Evolutionary conservation across 2,329 filamentous ascomycete species (phyloP).

Genomic region (Alternaria alternata): DNA sequence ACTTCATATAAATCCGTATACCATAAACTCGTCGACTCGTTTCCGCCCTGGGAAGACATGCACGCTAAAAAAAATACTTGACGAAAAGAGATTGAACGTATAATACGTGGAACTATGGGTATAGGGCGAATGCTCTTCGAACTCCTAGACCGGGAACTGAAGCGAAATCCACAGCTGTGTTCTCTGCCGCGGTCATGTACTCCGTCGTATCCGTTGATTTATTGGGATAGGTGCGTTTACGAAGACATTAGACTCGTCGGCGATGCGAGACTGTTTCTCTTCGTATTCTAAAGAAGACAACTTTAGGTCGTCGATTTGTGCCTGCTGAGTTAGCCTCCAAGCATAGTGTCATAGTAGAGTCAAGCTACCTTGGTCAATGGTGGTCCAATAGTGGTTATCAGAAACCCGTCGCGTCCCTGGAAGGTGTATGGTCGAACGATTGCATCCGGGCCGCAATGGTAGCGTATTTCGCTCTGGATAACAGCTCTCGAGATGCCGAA

Average conservation of each 20-base stretch:
- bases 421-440: slow-evolving; percentile 55
- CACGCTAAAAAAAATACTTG: slow-evolving; percentile 17
- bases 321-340: slow-evolving; percentile 37
- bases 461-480: slow-evolving; percentile 55
- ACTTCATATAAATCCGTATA: slow-evolving; percentile 7
- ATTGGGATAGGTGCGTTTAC: slow-evolving; percentile 52
- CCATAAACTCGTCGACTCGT: slow-evolving; percentile 5
- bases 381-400: slow-evolving; percentile 52
- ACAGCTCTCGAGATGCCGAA: slow-evolving; percentile 55
- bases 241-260: slow-evolving; percentile 46
- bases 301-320: slow-evolving; percentile 55
- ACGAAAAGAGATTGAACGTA: slow-evolving; percentile 13
- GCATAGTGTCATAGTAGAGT: neutral
- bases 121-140: slow-evolving; percentile 15
- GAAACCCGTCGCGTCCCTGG: slow-evolving; percentile 55
- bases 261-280: slow-evolving; percentile 51
- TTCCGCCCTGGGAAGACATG: slow-evolving; percentile 11
- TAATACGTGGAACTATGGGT: slow-evolving; percentile 8
- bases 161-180: neutral
- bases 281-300: slow-evolving; percentile 52
- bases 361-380: slow-evolving; percentile 52
- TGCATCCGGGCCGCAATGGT: slow-evolving; percentile 54
- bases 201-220: slow-evolving; percentile 43
- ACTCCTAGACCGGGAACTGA: neutral
- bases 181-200: slow-evolving; percentile 21